These are phyloP conservation scores for Pelargonium myrrhifolium DNA, from an alignment of 441 rosid genomes.

Conservation along the genomic window DNA sequence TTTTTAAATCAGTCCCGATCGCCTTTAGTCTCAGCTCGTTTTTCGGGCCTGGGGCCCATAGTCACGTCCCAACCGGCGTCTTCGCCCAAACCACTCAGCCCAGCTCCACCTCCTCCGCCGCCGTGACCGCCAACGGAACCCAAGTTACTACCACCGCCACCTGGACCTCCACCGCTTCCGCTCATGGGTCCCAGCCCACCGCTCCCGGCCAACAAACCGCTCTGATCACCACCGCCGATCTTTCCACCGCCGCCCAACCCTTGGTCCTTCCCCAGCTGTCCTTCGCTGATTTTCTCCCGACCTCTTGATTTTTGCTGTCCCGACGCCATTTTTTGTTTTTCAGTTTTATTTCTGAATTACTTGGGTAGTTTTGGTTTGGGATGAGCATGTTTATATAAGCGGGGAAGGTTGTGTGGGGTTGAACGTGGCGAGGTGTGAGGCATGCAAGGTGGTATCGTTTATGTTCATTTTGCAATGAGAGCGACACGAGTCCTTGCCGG, in stretches of 20 bases:
- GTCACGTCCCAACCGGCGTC: conserved; percentile 6
- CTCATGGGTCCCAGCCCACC: not conserved
- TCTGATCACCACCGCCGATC: not conserved
- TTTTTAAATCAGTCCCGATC: not conserved
- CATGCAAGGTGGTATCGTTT: too few relatives aligned
- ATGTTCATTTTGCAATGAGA: too few relatives aligned
- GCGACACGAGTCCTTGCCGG: too few relatives aligned
- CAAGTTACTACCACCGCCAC: not conserved
- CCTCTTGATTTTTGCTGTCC: not conserved
- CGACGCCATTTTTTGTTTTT: not conserved
- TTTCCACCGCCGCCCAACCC: not conserved
- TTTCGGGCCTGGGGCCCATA: conserved; percentile 1
- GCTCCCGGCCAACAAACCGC: not conserved
- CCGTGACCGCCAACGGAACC: not conserved
- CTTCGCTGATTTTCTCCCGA: not conserved
- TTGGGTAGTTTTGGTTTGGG: too few relatives aligned
- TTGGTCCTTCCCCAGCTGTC: not conserved
- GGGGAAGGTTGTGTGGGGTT: too few relatives aligned
- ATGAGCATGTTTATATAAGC: too few relatives aligned
- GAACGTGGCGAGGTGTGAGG: too few relatives aligned
- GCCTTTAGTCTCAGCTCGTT: conserved; percentile 1
- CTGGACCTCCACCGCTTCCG: not conserved
- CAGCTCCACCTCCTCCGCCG: not conserved
- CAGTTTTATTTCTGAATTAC: too few relatives aligned
- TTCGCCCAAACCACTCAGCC: conserved; percentile 1